Base-by-base conservation (phyloP, 1,284 basidiomycete genomes). In the Ganoderma sinense region DNA sequence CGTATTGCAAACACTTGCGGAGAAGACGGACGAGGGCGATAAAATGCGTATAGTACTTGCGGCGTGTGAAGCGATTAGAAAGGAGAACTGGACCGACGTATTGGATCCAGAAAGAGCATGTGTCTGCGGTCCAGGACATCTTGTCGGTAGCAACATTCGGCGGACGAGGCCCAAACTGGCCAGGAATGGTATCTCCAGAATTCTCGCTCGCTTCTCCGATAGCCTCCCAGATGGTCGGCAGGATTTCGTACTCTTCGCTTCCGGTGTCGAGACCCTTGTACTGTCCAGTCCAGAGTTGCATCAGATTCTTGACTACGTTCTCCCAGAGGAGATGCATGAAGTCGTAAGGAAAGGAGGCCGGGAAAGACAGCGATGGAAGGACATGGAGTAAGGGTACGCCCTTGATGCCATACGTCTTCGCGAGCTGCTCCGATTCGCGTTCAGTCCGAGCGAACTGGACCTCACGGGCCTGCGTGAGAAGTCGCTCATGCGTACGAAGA, bases 301-400 rank as follows among this genome's bases (percentile, higher is more conserved):
- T 74, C 0, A 87, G 77, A 63, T 84, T 84, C 48, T 76, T 75
- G 51, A 86, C 66, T 0, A 82, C 36, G 64, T 86, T 86, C 69
- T 84, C 83, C 73, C 74, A 83, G 10, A 86, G 75, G 0, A 86
- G 78, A 65, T 87, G 84, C 85, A 87, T 87, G 72, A 86, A 85
- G 69, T 87, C 82, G 67, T 80, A 82, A 0, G 83, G 84, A 64
- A 86, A 86, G 0, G 82, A 85, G 0, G 31, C 0, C 0, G 85
- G 83, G 61, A 85, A 84, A 0, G 70, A 71, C 0, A 87, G 71
- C 0, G 82, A 85, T 0, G 72, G 67, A 4, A 87, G 74, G 55
- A 62, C 55, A 8, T 70, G 71, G 3, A 86, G 78, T 0, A 84
- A 18, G 0, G 83, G 79, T 0, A 80, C 64, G 0, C 82, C 83